Conservation (phyloP, 2,329 filamentous ascomycete genomes). For the Chrysoporthe cubensis region DNA sequence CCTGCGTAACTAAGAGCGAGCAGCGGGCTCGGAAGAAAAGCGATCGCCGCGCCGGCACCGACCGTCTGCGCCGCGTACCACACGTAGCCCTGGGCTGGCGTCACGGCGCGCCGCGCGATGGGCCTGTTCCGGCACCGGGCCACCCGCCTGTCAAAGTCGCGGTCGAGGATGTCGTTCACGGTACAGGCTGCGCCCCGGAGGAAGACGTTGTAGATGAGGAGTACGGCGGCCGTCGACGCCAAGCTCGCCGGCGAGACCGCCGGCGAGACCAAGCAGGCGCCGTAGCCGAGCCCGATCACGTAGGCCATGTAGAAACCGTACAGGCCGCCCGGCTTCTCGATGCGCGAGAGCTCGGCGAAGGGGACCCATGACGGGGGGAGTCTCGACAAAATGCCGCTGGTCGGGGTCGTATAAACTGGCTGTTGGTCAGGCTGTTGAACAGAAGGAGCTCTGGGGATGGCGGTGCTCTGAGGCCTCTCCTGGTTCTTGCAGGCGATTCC, state of each 20-base stretch:
- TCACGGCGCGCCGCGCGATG: constrained; percentile 52
- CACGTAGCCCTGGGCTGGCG: constrained; percentile 35
- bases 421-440: too few species aligned
- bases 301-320: constrained; percentile 34
- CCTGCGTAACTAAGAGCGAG: constrained; percentile 46
- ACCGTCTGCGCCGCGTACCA: constrained; percentile 48
- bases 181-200: constrained; percentile 53
- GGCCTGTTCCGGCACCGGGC: constrained; percentile 50
- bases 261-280: constrained; percentile 27
- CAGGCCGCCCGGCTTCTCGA: constrained; percentile 32
- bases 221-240: constrained; percentile 18
- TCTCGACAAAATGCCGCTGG: background rate
- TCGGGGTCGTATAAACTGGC: background rate
- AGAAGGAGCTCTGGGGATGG: background rate
- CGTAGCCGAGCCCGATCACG: constrained; percentile 31
- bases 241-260: constrained; percentile 5
- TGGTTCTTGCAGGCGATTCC: background rate
- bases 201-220: constrained; percentile 39
- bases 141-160: constrained; percentile 52
- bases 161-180: constrained; percentile 56
- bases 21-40: constrained; percentile 46
- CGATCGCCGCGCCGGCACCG: constrained; percentile 36
- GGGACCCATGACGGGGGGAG: constrained; percentile 30
- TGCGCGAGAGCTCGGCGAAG: constrained; percentile 32
- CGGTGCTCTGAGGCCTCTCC: background rate